Evolutionary conservation across 495 filamentous ascomycete species (phyloP), one percentile per base, ranked within the genome.

Genomic region (Penicillium waksmanii): DNA sequence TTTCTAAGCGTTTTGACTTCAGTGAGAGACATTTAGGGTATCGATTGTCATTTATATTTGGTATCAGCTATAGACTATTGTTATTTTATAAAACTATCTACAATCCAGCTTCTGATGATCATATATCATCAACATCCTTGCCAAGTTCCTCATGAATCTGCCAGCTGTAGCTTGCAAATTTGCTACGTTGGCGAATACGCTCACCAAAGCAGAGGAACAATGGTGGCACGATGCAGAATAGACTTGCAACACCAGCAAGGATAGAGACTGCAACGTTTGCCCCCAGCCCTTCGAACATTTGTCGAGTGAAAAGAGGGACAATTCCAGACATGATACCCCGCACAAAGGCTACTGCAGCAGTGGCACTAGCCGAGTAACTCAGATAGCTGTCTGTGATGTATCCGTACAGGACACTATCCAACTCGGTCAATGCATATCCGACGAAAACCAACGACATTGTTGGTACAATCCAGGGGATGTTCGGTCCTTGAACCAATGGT

Each of bases 351-450:
- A 85, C 58, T 0, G 80, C 75, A 9, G 81, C 80, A 43, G 80
- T 79, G 3, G 76, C 82, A 53, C 80, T 82, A 0, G 80, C 78
- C 0, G 80, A 77, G 58, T 82, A 83, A 38, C 74, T 74, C 10
- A 78, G 68, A 58, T 85, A 86, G 19, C 77, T 70, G 63, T 85
- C 82, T 15, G 80, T 77, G 12, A 86, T 71, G 56, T 86, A 86
- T 1, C 78, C 80, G 17, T 75, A 71, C 0, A 85, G 67, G 13
- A 77, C 74, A 1, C 71, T 78, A 15, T 75, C 77, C 38, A 84
- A 68, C 62, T 85, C 83, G 21, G 80, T 82, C 34, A 79, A 64
- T 0, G 80, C 79, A 60, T 79, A 84, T 0, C 83, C 82, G 15
- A 82, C 68, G 6, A 77, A 61, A 6, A 81, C 66, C 3, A 84